Percentiles rank a stretch among this genome's conserved stretches.
Conservation (phyloP, 2,329 filamentous ascomycete species). For the Didymellaceae sp. region DNA sequence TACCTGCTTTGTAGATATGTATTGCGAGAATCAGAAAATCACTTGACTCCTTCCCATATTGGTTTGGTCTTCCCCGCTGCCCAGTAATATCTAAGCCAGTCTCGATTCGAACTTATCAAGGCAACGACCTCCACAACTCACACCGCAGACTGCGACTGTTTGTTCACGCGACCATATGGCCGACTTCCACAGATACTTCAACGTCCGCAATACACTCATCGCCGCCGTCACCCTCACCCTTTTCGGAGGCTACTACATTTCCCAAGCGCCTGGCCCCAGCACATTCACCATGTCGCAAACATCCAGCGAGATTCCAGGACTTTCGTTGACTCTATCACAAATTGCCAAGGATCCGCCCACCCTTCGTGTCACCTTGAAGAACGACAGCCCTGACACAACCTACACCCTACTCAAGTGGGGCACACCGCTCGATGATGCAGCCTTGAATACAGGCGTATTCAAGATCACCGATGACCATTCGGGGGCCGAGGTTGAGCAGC, state of each 20-base stretch:
- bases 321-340: conserved; percentile 41
- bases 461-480: conserved; percentile 37
- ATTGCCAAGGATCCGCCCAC: conserved; percentile 39
- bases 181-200: conserved; percentile 30
- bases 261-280: conserved; percentile 27
- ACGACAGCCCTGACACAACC: conserved; percentile 40
- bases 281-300: conserved; percentile 33
- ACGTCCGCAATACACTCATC: conserved; percentile 33
- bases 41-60: conserved; percentile 22
- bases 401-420: conserved; percentile 51
- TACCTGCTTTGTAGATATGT: neutral
- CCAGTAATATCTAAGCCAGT: conserved; percentile 13
- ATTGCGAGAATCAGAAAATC: neutral
- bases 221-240: conserved; percentile 34
- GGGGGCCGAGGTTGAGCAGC: conserved; percentile 37
- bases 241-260: conserved; percentile 40
- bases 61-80: conserved; percentile 25
- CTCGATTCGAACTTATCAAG: conserved; percentile 1
- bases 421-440: conserved; percentile 49
- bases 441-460: conserved; percentile 49
- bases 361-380: conserved; percentile 47
- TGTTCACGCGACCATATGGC: conserved; percentile 11
- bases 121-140: conserved; percentile 1
- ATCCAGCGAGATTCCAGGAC: conserved; percentile 29
- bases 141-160: neutral